phyloP scores from a whole-genome alignment of 106 monocot species.

The Alisma plantagoaquatica region DNA sequence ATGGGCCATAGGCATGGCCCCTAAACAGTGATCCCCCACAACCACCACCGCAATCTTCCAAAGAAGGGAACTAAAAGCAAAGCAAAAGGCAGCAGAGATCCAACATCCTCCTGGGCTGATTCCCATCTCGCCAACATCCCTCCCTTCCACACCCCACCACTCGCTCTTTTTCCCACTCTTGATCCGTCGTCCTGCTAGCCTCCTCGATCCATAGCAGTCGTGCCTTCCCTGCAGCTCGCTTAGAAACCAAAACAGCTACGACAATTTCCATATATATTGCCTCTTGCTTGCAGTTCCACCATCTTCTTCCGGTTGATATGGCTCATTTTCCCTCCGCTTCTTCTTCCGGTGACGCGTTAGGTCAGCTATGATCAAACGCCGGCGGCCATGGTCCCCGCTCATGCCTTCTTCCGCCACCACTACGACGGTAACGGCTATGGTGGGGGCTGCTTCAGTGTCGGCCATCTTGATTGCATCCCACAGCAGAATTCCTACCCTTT shows the following conservation, averaged over 20 bases:
- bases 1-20: too few species aligned
- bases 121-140: background rate
- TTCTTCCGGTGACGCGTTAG: background rate
- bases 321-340: background rate
- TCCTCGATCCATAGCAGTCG: background rate
- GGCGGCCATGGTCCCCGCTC: conserved; percentile 25
- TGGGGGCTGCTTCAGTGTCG: background rate
- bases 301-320: background rate
- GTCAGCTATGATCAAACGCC: background rate
- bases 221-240: background rate
- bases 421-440: conserved; percentile 19
- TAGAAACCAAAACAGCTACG: background rate
- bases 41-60: conserved; percentile 6
- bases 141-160: background rate
- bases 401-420: conserved; percentile 8
- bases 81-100: background rate
- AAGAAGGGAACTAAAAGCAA: conserved; percentile 5
- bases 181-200: background rate
- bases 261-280: background rate
- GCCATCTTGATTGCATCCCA: background rate
- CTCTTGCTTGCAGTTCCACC: too few species aligned
- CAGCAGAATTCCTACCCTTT: too few species aligned
- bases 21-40: too few species aligned
- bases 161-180: background rate
- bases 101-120: background rate